phyloP scores from a whole-genome alignment of 1,284 basidiomycete species.

The Microbotryum intermedium region DNA sequence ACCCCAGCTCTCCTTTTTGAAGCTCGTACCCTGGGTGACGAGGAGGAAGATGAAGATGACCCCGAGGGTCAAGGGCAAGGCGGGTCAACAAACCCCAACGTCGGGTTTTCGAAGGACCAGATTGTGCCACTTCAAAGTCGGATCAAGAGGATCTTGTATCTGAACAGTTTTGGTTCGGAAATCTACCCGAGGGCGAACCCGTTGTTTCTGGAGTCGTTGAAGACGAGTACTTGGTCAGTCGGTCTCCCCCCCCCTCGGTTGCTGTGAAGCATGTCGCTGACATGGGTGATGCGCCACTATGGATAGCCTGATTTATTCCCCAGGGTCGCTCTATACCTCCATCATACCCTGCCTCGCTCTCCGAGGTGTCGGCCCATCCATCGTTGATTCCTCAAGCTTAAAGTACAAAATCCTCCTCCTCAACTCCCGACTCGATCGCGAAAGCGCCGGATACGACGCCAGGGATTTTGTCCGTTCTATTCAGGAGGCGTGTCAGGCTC shows the following conservation, averaged over 20 bases:
- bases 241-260: slow-evolving; percentile 81
- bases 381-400: slow-evolving; percentile 61
- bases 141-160: slow-evolving; percentile 68
- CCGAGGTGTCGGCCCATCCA: slow-evolving; percentile 67
- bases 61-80: slow-evolving; percentile 44
- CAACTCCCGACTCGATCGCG: slow-evolving; percentile 80
- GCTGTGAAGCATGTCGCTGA: slow-evolving; percentile 61
- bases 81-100: slow-evolving; percentile 47
- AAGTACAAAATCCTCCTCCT: slow-evolving; percentile 76
- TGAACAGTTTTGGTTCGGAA: slow-evolving; percentile 77
- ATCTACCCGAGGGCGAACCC: slow-evolving; percentile 27
- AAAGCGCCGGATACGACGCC: slow-evolving; percentile 76
- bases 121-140: slow-evolving; percentile 33
- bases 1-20: slow-evolving; percentile 24
- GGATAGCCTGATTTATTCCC: slow-evolving; percentile 20
- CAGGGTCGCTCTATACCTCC: slow-evolving; percentile 32
- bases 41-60: slow-evolving; percentile 34
- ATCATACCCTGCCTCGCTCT: slow-evolving; percentile 86
- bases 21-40: slow-evolving; percentile 22
- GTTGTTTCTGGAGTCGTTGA: slow-evolving; percentile 56
- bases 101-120: slow-evolving; percentile 57
- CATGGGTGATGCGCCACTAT: not conserved
- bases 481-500: slow-evolving; percentile 3
- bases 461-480: slow-evolving; percentile 50
- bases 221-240: slow-evolving; percentile 49